These are phyloP conservation scores for Blastomyces emzantsi DNA, from an alignment of 2,329 filamentous ascomycete genomes.

Conservation along the genomic window DNA sequence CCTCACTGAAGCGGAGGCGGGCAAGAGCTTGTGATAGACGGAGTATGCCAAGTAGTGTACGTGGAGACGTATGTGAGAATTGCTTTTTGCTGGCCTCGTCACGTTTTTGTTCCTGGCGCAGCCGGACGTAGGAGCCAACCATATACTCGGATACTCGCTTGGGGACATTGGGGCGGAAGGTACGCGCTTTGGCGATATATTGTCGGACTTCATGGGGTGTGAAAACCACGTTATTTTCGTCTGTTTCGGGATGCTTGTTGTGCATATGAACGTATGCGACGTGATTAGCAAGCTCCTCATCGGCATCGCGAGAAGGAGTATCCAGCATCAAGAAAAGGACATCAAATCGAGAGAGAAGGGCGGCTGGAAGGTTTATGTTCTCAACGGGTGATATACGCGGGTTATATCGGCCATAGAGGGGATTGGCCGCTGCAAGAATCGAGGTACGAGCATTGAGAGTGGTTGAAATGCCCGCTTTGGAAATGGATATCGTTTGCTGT, in stretches of 20 bases:
- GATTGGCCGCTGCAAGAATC: constrained; percentile 92
- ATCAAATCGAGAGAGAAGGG: constrained; percentile 93
- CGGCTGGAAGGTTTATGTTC: constrained; percentile 98
- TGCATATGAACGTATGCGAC: constrained; percentile 97
- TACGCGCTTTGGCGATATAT: constrained; percentile 87
- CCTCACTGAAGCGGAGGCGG: constrained; percentile 75
- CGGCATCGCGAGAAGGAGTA: constrained; percentile 77
- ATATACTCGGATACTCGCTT: constrained; percentile 88
- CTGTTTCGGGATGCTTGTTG: constrained; percentile 78
- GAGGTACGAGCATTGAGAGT: constrained; percentile 94
- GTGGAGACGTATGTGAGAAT: constrained; percentile 87
- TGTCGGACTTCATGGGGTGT: constrained; percentile 87
- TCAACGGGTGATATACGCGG: constrained; percentile 94
- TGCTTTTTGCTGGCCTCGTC: constrained; percentile 87
- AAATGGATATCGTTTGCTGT: constrained; percentile 75
- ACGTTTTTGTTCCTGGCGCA: constrained; percentile 84
- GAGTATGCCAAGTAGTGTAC: constrained; percentile 85
- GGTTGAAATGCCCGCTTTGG: constrained; percentile 90
- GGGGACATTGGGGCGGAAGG: constrained; percentile 78
- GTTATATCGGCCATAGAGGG: constrained; percentile 96
- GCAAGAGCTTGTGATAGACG: constrained; percentile 91
- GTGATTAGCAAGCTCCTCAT: constrained; percentile 90
- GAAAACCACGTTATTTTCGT: constrained; percentile 63
- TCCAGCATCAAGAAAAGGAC: constrained; percentile 95
- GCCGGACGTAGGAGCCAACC: constrained; percentile 89